Evolutionary conservation across 306 rosid genomes (phyloP).

Genomic region (Luffa aegyptiaca): DNA sequence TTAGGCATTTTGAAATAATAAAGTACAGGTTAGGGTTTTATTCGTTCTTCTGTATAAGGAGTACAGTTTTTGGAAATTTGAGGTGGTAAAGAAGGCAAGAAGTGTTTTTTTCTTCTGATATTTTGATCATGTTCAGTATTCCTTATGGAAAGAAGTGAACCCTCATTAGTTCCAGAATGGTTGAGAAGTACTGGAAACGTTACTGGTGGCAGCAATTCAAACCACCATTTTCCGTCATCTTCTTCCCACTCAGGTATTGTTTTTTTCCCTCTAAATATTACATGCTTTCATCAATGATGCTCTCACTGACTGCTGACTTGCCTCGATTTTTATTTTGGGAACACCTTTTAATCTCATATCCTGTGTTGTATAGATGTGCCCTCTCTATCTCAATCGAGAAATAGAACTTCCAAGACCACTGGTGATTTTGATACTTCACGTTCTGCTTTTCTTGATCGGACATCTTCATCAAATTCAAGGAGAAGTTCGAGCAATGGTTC

Average conservation of each 20-base stretch:
- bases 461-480: slow-evolving; percentile 74
- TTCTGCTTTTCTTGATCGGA: slow-evolving; percentile 62
- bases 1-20: background rate
- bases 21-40: background rate
- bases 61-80: background rate
- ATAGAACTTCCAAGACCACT: slow-evolving; percentile 47
- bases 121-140: slow-evolving; percentile 81
- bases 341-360: background rate
- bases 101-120: slow-evolving; percentile 19
- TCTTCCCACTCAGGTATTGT: slow-evolving; percentile 62
- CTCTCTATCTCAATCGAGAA: slow-evolving; percentile 41
- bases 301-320: background rate
- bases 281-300: background rate
- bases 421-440: slow-evolving; percentile 73
- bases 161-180: slow-evolving; percentile 99
- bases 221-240: slow-evolving; percentile 66
- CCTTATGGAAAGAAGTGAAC: slow-evolving; percentile 98
- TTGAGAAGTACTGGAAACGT: slow-evolving; percentile 84
- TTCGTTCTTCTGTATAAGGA: background rate
- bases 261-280: background rate
- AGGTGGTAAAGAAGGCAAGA: slow-evolving; percentile 45
- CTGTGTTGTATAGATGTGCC: slow-evolving; percentile 46
- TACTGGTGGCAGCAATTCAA: slow-evolving; percentile 77
- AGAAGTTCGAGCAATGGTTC: slow-evolving; percentile 69
- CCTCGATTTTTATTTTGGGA: background rate